Percentiles rank a stretch among this genome's conserved stretches.
These are phyloP conservation scores for Echites panduratus DNA, from an alignment of 257 asterid species.

Conservation along the genomic window DNA sequence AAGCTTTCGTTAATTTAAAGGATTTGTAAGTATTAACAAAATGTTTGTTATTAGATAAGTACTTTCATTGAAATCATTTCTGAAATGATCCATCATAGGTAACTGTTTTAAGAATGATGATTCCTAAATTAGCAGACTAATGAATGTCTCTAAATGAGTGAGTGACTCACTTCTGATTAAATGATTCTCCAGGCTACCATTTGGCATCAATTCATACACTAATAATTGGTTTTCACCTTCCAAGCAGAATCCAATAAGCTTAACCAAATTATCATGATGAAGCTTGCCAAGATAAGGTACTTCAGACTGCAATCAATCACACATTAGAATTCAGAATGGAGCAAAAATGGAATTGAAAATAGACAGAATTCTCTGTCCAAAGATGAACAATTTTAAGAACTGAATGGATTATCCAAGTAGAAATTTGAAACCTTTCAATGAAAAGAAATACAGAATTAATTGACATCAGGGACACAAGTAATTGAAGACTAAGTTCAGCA, in stretches of 20 bases:
- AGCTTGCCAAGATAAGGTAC: slow-evolving; percentile 35
- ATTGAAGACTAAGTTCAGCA: neutral
- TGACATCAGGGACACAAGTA: neutral
- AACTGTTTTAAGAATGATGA: neutral
- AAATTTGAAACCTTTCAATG: neutral
- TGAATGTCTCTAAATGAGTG: neutral
- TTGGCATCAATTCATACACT: slow-evolving; percentile 40
- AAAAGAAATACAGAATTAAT: neutral
- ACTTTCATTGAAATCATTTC: neutral
- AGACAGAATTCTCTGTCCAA: neutral
- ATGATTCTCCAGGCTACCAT: slow-evolving; percentile 38
- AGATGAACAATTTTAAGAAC: neutral
- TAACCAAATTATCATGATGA: slow-evolving; percentile 37
- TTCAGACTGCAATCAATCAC: slow-evolving; percentile 29
- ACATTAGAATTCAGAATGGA: neutral
- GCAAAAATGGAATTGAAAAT: neutral
- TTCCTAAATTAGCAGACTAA: neutral
- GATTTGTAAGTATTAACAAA: too few relatives aligned
- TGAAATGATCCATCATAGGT: neutral
- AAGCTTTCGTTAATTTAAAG: too few relatives aligned
- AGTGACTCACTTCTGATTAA: slow-evolving; percentile 26
- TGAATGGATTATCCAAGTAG: neutral
- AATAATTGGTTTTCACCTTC: slow-evolving; percentile 36
- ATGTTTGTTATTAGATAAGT: too few relatives aligned
- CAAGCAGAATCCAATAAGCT: slow-evolving; percentile 39